A percentile compares a stretch with the other conserved stretches of the same genome.
phyloP scores from a whole-genome alignment of 1,139 yeast species.

The Pichia sp. region DNA sequence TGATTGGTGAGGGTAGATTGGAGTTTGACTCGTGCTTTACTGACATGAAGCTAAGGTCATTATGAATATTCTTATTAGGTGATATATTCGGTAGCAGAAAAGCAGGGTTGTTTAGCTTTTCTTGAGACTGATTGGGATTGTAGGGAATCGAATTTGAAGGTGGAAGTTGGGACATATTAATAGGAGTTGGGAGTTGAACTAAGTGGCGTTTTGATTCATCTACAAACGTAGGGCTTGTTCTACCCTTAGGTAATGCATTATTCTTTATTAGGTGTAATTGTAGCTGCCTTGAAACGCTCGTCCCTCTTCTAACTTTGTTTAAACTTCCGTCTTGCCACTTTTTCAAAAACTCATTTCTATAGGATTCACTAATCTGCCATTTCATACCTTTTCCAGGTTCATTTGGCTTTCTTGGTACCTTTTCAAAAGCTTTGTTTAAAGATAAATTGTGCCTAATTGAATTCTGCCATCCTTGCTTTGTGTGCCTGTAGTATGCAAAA shows the following conservation, averaged over 20 bases:
- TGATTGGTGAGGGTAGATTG: conserved; percentile 32
- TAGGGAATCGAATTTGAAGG: not conserved
- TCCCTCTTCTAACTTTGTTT: conserved; percentile 71
- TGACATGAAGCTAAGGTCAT: conserved; percentile 5
- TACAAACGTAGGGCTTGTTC: conserved; percentile 7
- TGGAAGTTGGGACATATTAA: not conserved
- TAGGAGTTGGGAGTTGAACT: not conserved
- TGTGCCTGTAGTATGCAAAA: conserved; percentile 86
- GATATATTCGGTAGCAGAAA: conserved; percentile 9
- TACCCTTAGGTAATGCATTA: conserved; percentile 54
- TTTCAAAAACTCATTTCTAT: conserved; percentile 75
- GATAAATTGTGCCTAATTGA: conserved; percentile 58
- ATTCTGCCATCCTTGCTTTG: conserved; percentile 85
- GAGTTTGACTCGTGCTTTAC: conserved; percentile 5
- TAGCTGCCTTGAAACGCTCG: conserved; percentile 71
- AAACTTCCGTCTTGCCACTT: conserved; percentile 74
- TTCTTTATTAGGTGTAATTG: conserved; percentile 73
- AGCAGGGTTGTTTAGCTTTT: not conserved
- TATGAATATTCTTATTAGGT: conserved; percentile 11
- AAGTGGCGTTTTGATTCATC: conserved; percentile 4
- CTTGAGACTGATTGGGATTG: not conserved
- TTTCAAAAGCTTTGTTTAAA: conserved; percentile 66
- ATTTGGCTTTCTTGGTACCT: conserved; percentile 89
- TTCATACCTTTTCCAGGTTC: conserved; percentile 99
- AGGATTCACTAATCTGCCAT: conserved; percentile 90